These are phyloP conservation scores for Magnusiomyces ingens DNA, from an alignment of 1,139 yeast genomes.

Conservation along the genomic window DNA sequence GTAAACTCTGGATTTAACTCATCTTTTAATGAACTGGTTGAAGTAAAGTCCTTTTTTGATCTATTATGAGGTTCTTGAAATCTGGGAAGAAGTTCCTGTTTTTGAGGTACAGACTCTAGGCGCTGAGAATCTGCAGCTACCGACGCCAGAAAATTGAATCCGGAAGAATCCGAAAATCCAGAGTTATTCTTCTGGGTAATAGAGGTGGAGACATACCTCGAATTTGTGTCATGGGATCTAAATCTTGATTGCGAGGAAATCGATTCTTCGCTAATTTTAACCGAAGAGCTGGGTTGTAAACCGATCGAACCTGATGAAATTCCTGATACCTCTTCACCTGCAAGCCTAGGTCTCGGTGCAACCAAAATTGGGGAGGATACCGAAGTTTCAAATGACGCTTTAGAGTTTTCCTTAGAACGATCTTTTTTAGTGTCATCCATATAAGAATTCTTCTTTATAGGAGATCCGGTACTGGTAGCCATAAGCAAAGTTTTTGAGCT, in stretches of 20 bases:
- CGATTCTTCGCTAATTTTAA: not conserved
- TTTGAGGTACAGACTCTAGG: not conserved
- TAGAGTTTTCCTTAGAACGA: not conserved
- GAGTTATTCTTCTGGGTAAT: too few species aligned
- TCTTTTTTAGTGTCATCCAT: too few species aligned
- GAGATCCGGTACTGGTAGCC: not conserved
- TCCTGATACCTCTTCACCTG: not conserved
- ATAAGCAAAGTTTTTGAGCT: not conserved
- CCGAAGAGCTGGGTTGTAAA: not conserved
- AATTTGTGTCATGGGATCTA: too few species aligned
- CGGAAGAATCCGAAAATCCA: slow-evolving; percentile 1
- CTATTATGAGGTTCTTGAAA: not conserved
- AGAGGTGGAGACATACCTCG: too few species aligned
- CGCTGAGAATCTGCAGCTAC: slow-evolving; percentile 12
- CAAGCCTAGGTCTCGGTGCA: not conserved
- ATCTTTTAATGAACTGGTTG: not conserved
- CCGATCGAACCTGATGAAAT: not conserved
- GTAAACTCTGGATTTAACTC: not conserved
- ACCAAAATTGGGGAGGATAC: not conserved
- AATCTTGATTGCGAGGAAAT: not conserved
- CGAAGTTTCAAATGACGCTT: slow-evolving; percentile 6
- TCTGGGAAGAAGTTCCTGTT: not conserved
- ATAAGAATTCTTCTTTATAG: too few species aligned
- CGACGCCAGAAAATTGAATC: slow-evolving; percentile 10
- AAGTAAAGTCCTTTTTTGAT: not conserved